These are phyloP conservation scores for Hibiscus mutabilis DNA, from an alignment of 345 rosid genomes.

Conservation along the genomic window DNA sequence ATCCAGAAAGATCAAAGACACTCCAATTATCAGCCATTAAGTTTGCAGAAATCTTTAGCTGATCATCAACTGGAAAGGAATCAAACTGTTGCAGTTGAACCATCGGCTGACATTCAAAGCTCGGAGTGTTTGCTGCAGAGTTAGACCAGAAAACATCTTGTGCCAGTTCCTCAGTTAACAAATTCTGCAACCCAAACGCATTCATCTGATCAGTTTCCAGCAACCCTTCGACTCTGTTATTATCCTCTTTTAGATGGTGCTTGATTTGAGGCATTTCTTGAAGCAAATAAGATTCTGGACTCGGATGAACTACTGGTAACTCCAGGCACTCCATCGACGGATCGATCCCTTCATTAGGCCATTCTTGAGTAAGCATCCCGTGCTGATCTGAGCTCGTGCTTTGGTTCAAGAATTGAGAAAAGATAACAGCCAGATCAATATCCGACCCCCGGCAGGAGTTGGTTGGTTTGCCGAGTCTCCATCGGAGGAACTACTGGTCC, in stretches of 20 bases:
- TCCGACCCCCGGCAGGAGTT: slow-evolving; percentile 12
- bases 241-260: no score
- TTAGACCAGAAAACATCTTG: slow-evolving; percentile 34
- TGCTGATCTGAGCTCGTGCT: slow-evolving; percentile 4
- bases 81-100: slow-evolving; percentile 21
- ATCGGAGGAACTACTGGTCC: slow-evolving; percentile 9
- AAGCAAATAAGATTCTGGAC: background rate
- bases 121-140: slow-evolving; percentile 8
- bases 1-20: slow-evolving; percentile 48
- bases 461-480: background rate
- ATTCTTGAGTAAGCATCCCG: slow-evolving; percentile 11
- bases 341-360: background rate
- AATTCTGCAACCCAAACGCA: slow-evolving; percentile 22
- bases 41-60: slow-evolving; percentile 31
- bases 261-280: background rate
- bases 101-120: slow-evolving; percentile 23
- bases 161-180: slow-evolving; percentile 35
- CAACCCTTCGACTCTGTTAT: no score
- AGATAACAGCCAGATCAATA: slow-evolving; percentile 70
- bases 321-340: background rate
- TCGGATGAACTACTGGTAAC: background rate
- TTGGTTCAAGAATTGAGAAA: slow-evolving; percentile 56
- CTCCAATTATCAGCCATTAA: slow-evolving; percentile 40
- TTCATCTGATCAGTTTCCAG: slow-evolving; percentile 14
- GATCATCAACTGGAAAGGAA: slow-evolving; percentile 30